Evolutionary conservation across 2,329 filamentous ascomycete species (phyloP).

Genomic region (Arthrinium puccinioides): DNA sequence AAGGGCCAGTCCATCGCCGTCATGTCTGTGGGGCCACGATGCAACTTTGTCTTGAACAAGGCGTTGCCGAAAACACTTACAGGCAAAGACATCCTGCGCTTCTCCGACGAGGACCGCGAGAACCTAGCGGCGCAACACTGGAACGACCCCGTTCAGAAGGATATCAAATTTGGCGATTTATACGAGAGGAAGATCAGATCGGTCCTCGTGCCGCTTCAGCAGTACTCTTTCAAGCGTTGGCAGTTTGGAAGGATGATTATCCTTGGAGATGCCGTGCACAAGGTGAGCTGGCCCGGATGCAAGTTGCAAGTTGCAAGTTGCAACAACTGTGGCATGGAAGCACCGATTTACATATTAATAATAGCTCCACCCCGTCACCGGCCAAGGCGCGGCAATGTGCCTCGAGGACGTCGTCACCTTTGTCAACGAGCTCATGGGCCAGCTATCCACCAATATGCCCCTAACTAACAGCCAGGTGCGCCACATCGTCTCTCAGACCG

Average conservation of each 20-base stretch:
- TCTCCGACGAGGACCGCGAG: background rate
- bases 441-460: background rate
- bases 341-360: too few species aligned
- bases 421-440: background rate
- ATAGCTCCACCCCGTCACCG: background rate
- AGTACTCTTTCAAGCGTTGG: conserved; percentile 31
- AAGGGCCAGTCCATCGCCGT: background rate
- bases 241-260: conserved; percentile 28
- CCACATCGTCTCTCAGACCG: background rate
- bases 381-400: background rate
- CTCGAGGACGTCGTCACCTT: conserved; percentile 2
- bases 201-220: conserved; percentile 16
- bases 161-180: conserved; percentile 16
- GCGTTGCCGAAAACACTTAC: background rate
- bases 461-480: background rate
- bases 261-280: conserved; percentile 34
- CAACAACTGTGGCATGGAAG: background rate
- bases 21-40: background rate
- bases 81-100: conserved; percentile 2
- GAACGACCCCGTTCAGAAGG: background rate
- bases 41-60: background rate
- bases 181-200: conserved; percentile 11
- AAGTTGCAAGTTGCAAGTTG: background rate
- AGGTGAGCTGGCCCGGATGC: conserved; percentile 19
- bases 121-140: background rate